phyloP scores from a whole-genome alignment of 2,329 filamentous ascomycete species.

The Bipolaris cookei region DNA sequence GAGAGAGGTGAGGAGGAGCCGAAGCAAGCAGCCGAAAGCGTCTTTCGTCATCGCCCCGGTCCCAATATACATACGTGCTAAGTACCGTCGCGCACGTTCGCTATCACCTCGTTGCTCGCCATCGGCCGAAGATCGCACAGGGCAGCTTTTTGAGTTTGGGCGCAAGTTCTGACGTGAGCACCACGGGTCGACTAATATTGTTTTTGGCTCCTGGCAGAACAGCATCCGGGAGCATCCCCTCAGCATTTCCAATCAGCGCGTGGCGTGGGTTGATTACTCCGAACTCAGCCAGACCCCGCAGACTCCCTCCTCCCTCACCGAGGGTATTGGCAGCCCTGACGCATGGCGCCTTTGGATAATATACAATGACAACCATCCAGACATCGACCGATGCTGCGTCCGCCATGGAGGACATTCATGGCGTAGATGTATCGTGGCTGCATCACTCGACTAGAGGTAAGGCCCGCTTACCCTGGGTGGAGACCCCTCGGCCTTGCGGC shows the following conservation, averaged over 20 bases:
- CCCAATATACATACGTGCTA: not conserved
- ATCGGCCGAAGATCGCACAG: conserved; percentile 25
- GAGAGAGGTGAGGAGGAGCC: conserved; percentile 23
- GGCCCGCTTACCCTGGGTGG: conserved; percentile 43
- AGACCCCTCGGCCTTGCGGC: conserved; percentile 30
- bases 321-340: conserved; percentile 19
- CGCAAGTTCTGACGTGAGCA: conserved; percentile 16
- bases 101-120: conserved; percentile 11
- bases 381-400: conserved; percentile 27
- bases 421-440: conserved; percentile 90
- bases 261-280: conserved; percentile 23
- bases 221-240: conserved; percentile 10
- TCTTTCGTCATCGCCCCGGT: conserved; percentile 24
- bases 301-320: conserved; percentile 28
- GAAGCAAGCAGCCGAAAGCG: conserved; percentile 20
- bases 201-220: conserved; percentile 6
- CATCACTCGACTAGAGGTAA: conserved; percentile 83
- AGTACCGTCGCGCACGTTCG: conserved; percentile 12
- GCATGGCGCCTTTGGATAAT: conserved; percentile 36
- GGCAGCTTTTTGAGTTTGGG: conserved; percentile 12
- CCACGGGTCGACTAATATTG: conserved; percentile 12
- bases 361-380: conserved; percentile 33
- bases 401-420: conserved; percentile 78
- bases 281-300: conserved; percentile 36
- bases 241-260: conserved; percentile 31